Conservation (phyloP, 176 grass and related monocot species). For the Triticum timopheevii region DNA sequence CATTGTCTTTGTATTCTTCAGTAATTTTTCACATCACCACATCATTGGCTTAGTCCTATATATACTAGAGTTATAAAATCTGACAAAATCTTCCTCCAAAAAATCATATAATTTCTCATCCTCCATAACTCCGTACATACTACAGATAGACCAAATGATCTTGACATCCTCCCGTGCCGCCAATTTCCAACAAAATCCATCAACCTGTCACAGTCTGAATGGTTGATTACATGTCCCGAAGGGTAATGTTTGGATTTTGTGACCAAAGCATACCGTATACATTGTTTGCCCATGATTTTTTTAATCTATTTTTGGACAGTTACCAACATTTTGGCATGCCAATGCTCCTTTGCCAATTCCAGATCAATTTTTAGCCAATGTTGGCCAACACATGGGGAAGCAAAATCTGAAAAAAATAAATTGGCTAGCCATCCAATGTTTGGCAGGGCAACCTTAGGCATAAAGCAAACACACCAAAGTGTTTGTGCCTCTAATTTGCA, state of each 20-base stretch:
- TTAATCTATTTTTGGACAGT: background rate
- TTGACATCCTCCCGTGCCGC: background rate
- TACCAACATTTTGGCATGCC: background rate
- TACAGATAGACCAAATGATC: background rate
- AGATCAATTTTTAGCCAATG: background rate
- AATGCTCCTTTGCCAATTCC: background rate
- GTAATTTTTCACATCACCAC: background rate
- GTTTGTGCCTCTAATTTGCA: background rate
- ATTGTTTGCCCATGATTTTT: background rate
- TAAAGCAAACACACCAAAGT: background rate
- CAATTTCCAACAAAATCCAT: background rate
- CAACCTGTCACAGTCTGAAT: background rate
- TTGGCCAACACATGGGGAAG: background rate
- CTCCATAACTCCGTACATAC: background rate
- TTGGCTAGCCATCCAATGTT: background rate
- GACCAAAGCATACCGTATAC: background rate
- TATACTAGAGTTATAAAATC: background rate
- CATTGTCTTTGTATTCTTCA: background rate
- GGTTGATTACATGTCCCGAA: background rate
- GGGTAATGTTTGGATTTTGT: background rate
- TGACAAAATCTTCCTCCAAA: background rate
- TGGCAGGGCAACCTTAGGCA: background rate
- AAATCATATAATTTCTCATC: background rate
- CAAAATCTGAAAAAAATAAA: background rate
- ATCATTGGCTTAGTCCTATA: background rate